Percentiles rank a stretch among this genome's conserved stretches.
Evolutionary conservation across 1,139 yeast species (phyloP).

Genomic region (Taphrina communis): DNA sequence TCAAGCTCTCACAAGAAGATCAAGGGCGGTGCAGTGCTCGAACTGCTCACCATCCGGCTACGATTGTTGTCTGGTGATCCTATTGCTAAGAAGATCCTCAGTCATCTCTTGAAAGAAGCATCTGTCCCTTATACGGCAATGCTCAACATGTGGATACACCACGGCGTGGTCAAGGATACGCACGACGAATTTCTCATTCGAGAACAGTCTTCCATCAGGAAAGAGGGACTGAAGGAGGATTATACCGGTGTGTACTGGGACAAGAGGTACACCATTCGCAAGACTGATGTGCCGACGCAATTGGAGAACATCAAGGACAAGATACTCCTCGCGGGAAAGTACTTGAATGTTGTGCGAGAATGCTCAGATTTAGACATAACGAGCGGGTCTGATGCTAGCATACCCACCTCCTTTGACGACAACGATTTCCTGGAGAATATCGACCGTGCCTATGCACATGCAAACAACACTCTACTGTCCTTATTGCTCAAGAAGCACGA

Average conservation of each 20-base stretch:
- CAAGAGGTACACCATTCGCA: conserved; percentile 73
- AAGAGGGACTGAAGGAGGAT: conserved; percentile 58
- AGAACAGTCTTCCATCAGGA: conserved; percentile 51
- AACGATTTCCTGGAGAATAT: conserved; percentile 55
- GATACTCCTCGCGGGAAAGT: conserved; percentile 82
- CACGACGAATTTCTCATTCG: conserved; percentile 81
- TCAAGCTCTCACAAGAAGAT: conserved; percentile 37
- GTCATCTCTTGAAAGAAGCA: conserved; percentile 62
- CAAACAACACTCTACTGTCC: conserved; percentile 67
- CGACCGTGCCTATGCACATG: conserved; percentile 67
- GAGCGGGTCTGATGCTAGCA: conserved; percentile 48
- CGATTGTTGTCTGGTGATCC: conserved; percentile 71
- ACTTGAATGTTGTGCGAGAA: conserved; percentile 71
- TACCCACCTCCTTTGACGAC: conserved; percentile 41
- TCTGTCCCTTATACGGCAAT: conserved; percentile 69
- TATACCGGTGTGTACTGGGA: conserved; percentile 82
- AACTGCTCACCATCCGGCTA: conserved; percentile 65
- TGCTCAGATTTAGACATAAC: conserved; percentile 56
- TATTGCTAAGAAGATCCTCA: conserved; percentile 60
- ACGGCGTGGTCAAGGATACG: conserved; percentile 79
- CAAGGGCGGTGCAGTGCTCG: conserved; percentile 55
- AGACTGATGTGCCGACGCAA: conserved; percentile 76
- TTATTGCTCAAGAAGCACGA: conserved; percentile 68
- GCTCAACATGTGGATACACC: conserved; percentile 76
- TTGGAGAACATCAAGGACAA: conserved; percentile 63